A percentile compares a stretch with the other conserved stretches of the same genome.
Conservation (phyloP, 352 stramenopile species). For the Phytopythium delawarense region DNA sequence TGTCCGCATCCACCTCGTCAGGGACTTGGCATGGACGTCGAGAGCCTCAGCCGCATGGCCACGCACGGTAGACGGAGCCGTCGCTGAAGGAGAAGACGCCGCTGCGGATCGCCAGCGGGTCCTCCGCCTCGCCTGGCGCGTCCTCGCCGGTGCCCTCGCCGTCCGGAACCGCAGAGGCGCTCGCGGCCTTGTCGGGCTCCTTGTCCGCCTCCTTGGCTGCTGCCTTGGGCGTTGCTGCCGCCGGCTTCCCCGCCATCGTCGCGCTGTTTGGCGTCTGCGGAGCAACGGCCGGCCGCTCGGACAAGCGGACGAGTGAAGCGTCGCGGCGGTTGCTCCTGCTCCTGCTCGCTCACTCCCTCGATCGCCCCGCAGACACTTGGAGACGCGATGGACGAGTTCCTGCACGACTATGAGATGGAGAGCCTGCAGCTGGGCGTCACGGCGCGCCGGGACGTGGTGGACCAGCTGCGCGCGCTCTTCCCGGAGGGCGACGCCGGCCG, state of each 20-base stretch:
- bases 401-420: slow-evolving; percentile 77
- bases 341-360: background rate
- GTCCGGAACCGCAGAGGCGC: slow-evolving; percentile 10
- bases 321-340: background rate
- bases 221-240: slow-evolving; percentile 4
- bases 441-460: slow-evolving; percentile 48
- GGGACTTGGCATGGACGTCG: too few species aligned
- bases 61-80: slow-evolving; percentile 51
- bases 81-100: slow-evolving; percentile 69
- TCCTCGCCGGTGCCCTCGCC: slow-evolving; percentile 23
- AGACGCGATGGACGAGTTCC: slow-evolving; percentile 54
- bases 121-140: slow-evolving; percentile 17
- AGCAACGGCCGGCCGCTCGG: background rate
- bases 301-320: background rate
- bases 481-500: slow-evolving; percentile 20
- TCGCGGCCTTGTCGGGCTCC: slow-evolving; percentile 17
- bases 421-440: slow-evolving; percentile 63
- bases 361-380: too few species aligned
- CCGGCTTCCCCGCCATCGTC: slow-evolving; percentile 6
- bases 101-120: slow-evolving; percentile 32
- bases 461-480: slow-evolving; percentile 45
- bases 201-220: too few species aligned
- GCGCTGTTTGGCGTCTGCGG: background rate
- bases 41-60: too few species aligned
- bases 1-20: slow-evolving; percentile 5